phyloP scores from a whole-genome alignment of 1,284 basidiomycete genomes.

The Pseudozyma sp. region DNA sequence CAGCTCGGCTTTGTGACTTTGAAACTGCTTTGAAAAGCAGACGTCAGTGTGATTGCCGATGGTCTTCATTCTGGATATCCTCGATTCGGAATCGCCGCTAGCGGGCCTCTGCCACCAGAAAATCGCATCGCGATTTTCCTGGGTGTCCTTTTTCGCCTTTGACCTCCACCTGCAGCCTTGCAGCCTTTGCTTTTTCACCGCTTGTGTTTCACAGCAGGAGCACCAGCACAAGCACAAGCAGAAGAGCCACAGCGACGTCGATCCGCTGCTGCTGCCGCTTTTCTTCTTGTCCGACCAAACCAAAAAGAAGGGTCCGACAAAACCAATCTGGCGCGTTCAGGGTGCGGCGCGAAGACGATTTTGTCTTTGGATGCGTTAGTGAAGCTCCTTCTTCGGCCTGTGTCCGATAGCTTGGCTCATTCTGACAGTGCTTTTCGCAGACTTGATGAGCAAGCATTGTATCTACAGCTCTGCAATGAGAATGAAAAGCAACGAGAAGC shows the following conservation, averaged over 20 bases:
- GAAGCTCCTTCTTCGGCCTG: not conserved
- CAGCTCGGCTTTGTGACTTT: too few species aligned
- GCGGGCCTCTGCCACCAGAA: not conserved
- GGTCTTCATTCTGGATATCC: not conserved
- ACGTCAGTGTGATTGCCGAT: too few species aligned
- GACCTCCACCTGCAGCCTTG: slow-evolving; percentile 8
- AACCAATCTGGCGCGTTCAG: not conserved
- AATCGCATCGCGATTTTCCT: not conserved
- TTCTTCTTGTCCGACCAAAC: not conserved
- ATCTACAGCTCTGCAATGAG: too few species aligned
- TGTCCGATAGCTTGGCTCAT: not conserved
- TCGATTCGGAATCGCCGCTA: not conserved
- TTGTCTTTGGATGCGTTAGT: not conserved
- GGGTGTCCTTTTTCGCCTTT: not conserved
- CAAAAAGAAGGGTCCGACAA: slow-evolving; percentile 19
- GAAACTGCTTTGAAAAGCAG: too few species aligned
- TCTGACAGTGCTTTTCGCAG: not conserved
- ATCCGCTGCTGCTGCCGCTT: not conserved
- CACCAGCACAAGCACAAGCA: not conserved
- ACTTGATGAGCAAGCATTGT: not conserved
- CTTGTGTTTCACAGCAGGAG: not conserved
- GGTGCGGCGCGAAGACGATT: slow-evolving; percentile 4
- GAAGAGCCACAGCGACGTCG: slow-evolving; percentile 6
- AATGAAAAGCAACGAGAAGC: too few species aligned
- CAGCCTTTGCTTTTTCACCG: slow-evolving; percentile 3